Conservation (phyloP, 306 rosid species). For the Potentilla sterilis region DNA sequence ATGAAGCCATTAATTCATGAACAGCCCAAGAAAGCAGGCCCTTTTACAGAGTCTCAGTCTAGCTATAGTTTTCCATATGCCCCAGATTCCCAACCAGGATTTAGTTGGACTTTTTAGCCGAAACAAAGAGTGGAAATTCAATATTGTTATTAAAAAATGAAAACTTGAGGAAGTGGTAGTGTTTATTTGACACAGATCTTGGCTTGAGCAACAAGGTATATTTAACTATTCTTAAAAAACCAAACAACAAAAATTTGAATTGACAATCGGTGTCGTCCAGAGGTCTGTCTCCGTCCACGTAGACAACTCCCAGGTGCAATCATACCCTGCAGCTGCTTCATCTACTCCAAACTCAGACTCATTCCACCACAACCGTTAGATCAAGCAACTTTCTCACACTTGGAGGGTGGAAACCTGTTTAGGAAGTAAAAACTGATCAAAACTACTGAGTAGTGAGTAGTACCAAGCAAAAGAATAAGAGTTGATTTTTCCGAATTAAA, state of each 20-base stretch:
- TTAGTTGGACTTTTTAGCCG: not conserved
- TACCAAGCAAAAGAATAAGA: not conserved
- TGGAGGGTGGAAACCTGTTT: not conserved
- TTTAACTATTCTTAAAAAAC: not conserved
- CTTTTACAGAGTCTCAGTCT: not conserved
- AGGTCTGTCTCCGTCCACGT: constrained; percentile 1
- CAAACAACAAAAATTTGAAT: not conserved
- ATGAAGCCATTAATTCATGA: not conserved
- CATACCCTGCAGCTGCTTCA: not conserved
- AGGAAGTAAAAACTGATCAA: not conserved
- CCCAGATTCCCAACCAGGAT: not conserved
- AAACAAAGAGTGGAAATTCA: not conserved
- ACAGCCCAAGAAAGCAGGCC: not conserved
- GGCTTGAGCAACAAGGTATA: not conserved
- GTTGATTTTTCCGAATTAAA: no score
- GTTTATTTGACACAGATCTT: not conserved
- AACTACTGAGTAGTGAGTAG: no score
- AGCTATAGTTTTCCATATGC: not conserved
- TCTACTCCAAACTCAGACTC: not conserved
- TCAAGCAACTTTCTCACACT: not conserved
- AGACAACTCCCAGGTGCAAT: not conserved
- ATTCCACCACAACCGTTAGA: not conserved
- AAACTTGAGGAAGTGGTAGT: not conserved
- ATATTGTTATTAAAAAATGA: not conserved
- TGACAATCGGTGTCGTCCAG: not conserved